A percentile compares a stretch with the other conserved stretches of the same genome.
phyloP scores from a whole-genome alignment of 768 basidiomycete genomes.

The Postia placenta region DNA sequence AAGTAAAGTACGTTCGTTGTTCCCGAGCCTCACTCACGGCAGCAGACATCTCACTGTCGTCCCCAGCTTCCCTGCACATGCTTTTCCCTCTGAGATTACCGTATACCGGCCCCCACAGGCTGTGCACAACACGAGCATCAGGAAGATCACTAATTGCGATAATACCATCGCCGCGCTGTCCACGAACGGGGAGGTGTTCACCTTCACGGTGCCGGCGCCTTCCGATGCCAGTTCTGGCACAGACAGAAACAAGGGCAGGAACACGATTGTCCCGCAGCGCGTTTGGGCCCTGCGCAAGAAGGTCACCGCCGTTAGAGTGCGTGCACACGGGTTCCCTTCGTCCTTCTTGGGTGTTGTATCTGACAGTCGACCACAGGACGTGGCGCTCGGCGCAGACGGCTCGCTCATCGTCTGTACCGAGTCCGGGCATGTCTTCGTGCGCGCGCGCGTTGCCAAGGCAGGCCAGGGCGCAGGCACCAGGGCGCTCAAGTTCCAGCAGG shows the following conservation, averaged over 20 bases:
- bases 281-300: constrained; percentile 87
- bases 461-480: constrained; percentile 31
- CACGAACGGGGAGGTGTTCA: constrained; percentile 86
- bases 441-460: constrained; percentile 40
- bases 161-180: constrained; percentile 79
- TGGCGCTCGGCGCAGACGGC: constrained; percentile 84
- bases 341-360: no score
- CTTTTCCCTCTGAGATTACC: constrained; percentile 69
- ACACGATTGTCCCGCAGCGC: constrained; percentile 70
- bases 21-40: not conserved
- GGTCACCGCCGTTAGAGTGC: constrained; percentile 74
- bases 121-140: constrained; percentile 60
- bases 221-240: constrained; percentile 21
- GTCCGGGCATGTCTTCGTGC: constrained; percentile 90
- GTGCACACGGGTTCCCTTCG: no score
- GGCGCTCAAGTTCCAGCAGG: constrained; percentile 69
- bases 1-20: constrained; percentile 51
- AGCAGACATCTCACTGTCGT: not conserved
- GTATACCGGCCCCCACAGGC: constrained; percentile 82
- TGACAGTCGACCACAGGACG: constrained; percentile 53
- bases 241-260: constrained; percentile 25
- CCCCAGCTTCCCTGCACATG: constrained; percentile 70
- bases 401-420: constrained; percentile 88
- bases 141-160: constrained; percentile 76
- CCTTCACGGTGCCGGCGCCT: constrained; percentile 47